Percentiles rank a stretch among this genome's conserved stretches.
These are phyloP conservation scores for Boletus subcaerulescens DNA, from an alignment of 768 basidiomycete genomes.

Conservation along the genomic window DNA sequence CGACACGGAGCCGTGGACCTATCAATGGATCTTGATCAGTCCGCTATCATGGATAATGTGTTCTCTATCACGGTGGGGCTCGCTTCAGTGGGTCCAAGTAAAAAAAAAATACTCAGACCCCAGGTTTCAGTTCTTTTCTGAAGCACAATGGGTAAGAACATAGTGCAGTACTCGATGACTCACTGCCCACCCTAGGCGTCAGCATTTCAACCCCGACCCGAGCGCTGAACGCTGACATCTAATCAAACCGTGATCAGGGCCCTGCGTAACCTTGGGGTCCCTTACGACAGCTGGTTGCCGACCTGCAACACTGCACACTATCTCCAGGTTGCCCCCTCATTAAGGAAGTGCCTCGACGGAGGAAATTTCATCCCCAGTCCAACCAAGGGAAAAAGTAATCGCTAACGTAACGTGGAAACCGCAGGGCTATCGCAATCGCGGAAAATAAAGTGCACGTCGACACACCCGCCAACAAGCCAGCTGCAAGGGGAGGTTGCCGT, in stretches of 20 bases:
- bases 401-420: constrained; percentile 29
- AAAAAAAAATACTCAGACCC: neutral
- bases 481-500: constrained; percentile 4
- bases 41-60: neutral
- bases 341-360: constrained; percentile 13
- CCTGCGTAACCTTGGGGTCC: constrained; percentile 8
- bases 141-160: neutral
- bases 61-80: neutral
- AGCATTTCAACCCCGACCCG: neutral
- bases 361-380: constrained; percentile 12
- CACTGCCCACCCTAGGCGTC: neutral
- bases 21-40: constrained; percentile 14
- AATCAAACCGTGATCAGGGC: neutral
- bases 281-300: constrained; percentile 23
- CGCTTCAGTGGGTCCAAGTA: neutral
- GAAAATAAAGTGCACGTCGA: constrained; percentile 16
- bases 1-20: neutral
- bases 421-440: constrained; percentile 12
- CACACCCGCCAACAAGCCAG: constrained; percentile 6
- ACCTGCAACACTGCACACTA: constrained; percentile 15
- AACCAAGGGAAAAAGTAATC: constrained; percentile 8
- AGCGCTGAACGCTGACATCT: neutral
- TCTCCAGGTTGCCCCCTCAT: constrained; percentile 17
- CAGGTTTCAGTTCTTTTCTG: neutral
- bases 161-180: neutral